These are phyloP conservation scores for Carex myosuroides DNA, from an alignment of 176 grass and related monocot genomes.

Conservation along the genomic window DNA sequence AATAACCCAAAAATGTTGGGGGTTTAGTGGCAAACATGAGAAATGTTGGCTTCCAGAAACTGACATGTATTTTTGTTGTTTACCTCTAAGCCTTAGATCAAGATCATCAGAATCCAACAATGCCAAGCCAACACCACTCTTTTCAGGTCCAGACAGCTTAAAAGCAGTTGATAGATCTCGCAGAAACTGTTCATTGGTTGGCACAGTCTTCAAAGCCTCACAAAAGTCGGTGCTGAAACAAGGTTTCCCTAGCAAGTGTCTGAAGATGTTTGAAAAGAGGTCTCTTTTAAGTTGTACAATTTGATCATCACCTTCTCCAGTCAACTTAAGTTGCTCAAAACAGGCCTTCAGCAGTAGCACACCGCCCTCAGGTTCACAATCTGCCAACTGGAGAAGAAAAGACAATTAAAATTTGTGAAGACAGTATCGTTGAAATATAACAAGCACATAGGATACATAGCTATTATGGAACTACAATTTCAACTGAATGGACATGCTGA, in stretches of 20 bases:
- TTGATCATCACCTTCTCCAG: constrained; percentile 22
- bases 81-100: constrained; percentile 57
- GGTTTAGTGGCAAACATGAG: not conserved
- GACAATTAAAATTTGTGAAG: constrained; percentile 23
- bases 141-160: constrained; percentile 55
- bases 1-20: not conserved
- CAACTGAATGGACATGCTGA: not conserved
- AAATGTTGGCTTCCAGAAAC: not conserved
- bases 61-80: not conserved
- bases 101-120: constrained; percentile 71
- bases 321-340: constrained; percentile 56
- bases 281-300: constrained; percentile 29
- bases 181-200: constrained; percentile 43
- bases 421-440: not conserved
- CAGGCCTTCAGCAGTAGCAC: constrained; percentile 64
- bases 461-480: not conserved
- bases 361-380: constrained; percentile 56
- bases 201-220: constrained; percentile 50
- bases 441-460: not conserved
- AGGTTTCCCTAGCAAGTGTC: constrained; percentile 60
- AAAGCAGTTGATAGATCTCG: constrained; percentile 63
- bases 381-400: constrained; percentile 46
- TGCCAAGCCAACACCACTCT: constrained; percentile 60
- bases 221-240: constrained; percentile 61
- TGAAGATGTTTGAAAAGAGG: constrained; percentile 45